phyloP scores from a whole-genome alignment of 495 filamentous ascomycete species.

The Ramalina intermedia region DNA sequence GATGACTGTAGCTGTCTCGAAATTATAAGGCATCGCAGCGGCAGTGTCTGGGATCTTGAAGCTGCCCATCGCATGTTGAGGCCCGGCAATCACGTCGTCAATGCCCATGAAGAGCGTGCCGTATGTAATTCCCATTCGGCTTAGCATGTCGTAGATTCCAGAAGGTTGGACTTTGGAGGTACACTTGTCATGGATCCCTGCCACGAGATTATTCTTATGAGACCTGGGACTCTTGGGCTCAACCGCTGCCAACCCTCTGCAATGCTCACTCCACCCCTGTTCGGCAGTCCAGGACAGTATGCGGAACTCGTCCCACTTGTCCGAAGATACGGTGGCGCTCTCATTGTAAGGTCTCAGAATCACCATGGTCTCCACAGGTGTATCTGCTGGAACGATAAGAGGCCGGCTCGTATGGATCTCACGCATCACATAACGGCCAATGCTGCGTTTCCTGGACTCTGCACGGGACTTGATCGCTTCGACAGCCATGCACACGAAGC shows the following conservation, averaged over 20 bases:
- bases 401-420: not conserved
- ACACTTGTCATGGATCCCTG: not conserved
- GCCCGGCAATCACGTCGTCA: not conserved
- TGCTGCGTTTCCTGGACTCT: not conserved
- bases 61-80: slow-evolving; percentile 1
- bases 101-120: slow-evolving; percentile 18
- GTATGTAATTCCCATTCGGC: slow-evolving; percentile 14
- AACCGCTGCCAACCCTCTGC: not conserved
- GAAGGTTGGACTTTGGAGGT: not conserved
- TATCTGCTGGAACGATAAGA: not conserved
- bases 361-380: not conserved
- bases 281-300: not conserved
- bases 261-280: slow-evolving; percentile 1
- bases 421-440: not conserved
- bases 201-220: not conserved
- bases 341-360: not conserved
- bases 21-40: not conserved
- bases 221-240: not conserved
- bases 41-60: slow-evolving; percentile 1
- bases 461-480: slow-evolving; percentile 24
- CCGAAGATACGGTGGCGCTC: not conserved
- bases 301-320: not conserved
- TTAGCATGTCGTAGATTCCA: slow-evolving; percentile 4
- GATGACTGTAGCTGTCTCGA: slow-evolving; percentile 28
- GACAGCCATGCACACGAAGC: slow-evolving; percentile 39